phyloP scores from a whole-genome alignment of 305 asterid genomes.

The Fraxinus sp. region DNA sequence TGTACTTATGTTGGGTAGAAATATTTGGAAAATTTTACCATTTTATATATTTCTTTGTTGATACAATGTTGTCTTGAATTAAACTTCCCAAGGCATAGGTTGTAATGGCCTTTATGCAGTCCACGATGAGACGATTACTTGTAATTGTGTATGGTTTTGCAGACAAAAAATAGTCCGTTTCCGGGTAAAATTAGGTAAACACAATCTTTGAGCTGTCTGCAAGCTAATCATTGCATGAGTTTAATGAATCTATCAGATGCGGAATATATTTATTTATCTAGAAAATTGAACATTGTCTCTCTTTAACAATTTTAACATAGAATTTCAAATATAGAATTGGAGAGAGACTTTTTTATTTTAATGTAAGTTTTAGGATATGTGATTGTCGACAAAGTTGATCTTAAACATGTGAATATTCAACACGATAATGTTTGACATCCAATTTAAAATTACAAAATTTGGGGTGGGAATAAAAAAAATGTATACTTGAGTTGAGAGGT shows the following conservation, averaged over 20 bases:
- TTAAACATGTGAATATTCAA: neutral
- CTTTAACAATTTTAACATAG: neutral
- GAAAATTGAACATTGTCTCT: neutral
- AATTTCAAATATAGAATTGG: neutral
- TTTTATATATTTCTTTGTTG: neutral
- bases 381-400: neutral
- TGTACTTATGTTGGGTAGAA: slow-evolving; percentile 1
- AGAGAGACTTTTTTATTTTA: neutral
- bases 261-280: neutral
- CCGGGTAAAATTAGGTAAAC: neutral
- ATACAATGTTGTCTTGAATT: neutral
- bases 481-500: neutral
- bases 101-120: neutral
- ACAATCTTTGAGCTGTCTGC: neutral
- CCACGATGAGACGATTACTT: neutral
- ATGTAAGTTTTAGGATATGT: neutral
- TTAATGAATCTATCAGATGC: neutral
- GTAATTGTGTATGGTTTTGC: neutral
- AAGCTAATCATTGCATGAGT: neutral
- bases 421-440: neutral
- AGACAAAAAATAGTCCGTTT: neutral
- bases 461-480: neutral
- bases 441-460: neutral
- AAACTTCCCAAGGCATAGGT: neutral
- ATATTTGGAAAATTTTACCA: neutral